Percentiles rank a stretch among this genome's conserved stretches.
Evolutionary conservation across 2,329 filamentous ascomycete genomes (phyloP).

Genomic region (Aspergillus terreus): DNA sequence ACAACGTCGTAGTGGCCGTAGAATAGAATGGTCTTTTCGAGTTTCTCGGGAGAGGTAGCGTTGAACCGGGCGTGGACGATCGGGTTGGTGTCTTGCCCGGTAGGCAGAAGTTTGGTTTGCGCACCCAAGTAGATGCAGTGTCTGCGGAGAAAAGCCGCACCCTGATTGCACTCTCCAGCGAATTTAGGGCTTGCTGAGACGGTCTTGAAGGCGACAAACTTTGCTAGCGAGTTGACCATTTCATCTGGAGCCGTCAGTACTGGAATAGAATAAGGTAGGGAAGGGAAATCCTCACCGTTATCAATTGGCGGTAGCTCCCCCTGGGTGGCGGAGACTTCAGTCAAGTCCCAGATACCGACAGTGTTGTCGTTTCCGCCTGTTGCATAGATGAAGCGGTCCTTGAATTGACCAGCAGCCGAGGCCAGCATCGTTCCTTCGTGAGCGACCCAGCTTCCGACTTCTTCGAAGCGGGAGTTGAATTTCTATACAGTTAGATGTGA

Average conservation of each 20-base stretch:
- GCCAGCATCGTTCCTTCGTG: constrained; percentile 85
- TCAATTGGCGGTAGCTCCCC: constrained; percentile 49
- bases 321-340: constrained; percentile 49
- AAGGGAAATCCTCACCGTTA: constrained; percentile 44
- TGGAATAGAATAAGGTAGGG: not conserved
- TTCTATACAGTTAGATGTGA: constrained; percentile 44
- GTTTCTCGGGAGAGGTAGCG: constrained; percentile 62
- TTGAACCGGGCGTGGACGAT: constrained; percentile 89
- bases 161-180: constrained; percentile 85
- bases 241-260: constrained; percentile 44
- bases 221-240: constrained; percentile 67
- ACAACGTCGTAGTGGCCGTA: constrained; percentile 99
- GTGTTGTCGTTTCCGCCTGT: constrained; percentile 91
- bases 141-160: constrained; percentile 83
- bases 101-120: constrained; percentile 83
- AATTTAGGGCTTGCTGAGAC: constrained; percentile 84
- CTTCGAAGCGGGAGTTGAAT: constrained; percentile 80
- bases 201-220: constrained; percentile 89
- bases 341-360: constrained; percentile 82
- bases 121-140: constrained; percentile 91
- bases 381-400: constrained; percentile 76
- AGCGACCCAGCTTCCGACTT: constrained; percentile 72
- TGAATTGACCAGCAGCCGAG: constrained; percentile 69
- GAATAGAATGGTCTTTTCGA: constrained; percentile 84
- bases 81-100: constrained; percentile 75